A percentile compares a stretch with the other conserved stretches of the same genome.
phyloP scores from a whole-genome alignment of 345 rosid genomes.

The Raphanus raphanistrum region DNA sequence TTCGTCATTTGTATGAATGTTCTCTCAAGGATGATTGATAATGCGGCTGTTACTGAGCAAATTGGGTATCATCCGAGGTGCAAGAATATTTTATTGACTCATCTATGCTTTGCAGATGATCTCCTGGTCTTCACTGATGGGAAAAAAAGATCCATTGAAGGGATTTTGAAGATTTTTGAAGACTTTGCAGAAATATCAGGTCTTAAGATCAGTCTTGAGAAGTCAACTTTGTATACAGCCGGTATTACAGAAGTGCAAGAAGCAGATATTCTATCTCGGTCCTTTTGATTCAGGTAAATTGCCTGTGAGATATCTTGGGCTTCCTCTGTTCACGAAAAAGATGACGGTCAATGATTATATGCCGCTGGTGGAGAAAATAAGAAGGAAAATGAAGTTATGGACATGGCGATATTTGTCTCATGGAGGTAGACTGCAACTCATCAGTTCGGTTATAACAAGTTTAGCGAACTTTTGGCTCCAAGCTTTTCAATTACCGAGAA shows the following conservation, averaged over 20 bases:
- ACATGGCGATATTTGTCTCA: background rate
- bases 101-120: no score
- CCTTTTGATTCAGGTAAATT: background rate
- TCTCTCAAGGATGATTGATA: no score
- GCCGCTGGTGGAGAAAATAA: background rate
- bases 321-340: background rate
- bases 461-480: background rate
- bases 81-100: no score
- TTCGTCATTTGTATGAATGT: no score
- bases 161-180: background rate
- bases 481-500: background rate
- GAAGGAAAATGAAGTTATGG: background rate
- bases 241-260: background rate
- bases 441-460: background rate
- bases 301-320: background rate
- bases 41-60: no score
- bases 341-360: background rate
- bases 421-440: background rate
- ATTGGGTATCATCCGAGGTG: no score
- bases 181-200: background rate
- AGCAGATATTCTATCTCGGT: background rate
- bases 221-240: background rate
- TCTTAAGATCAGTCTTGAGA: background rate
- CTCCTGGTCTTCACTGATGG: no score
- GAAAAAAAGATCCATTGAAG: background rate